Evolutionary conservation across 106 monocot genomes (phyloP).

Genomic region (Dendrobium officinale): DNA sequence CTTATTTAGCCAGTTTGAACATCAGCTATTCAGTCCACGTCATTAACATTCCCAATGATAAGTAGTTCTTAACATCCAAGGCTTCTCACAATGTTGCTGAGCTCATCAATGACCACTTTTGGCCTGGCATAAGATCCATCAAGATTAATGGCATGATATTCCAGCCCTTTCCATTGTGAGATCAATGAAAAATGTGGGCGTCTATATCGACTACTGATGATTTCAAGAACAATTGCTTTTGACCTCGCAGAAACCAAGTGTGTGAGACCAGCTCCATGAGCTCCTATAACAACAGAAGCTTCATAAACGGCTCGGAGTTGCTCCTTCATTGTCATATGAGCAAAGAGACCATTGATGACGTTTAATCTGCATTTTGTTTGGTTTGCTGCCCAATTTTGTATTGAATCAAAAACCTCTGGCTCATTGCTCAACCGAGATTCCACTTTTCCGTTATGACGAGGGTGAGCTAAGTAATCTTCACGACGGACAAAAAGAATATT

Average conservation of each 20-base stretch:
- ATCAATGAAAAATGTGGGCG: constrained; percentile 90
- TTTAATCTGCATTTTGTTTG: constrained; percentile 59
- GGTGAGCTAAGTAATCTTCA: constrained; percentile 94
- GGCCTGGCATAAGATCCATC: constrained; percentile 68
- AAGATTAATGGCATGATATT: constrained; percentile 84
- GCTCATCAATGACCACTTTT: constrained; percentile 42
- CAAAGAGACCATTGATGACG: constrained; percentile 81
- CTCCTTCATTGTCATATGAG: constrained; percentile 82
- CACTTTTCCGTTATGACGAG: constrained; percentile 71
- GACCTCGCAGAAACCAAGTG: constrained; percentile 63
- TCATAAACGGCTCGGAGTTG: constrained; percentile 60
- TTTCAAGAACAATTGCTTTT: constrained; percentile 69
- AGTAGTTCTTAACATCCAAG: constrained; percentile 52
- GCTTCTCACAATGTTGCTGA: constrained; percentile 48
- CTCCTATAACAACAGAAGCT: constrained; percentile 87
- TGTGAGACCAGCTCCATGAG: constrained; percentile 93
- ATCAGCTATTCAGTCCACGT: no score
- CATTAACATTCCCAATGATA: no score
- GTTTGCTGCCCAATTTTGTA: constrained; percentile 52
- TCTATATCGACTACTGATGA: constrained; percentile 72
- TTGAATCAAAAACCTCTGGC: constrained; percentile 58
- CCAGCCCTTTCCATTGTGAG: constrained; percentile 81
- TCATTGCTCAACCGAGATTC: constrained; percentile 87
- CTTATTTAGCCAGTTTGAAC: no score
- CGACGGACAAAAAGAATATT: constrained; percentile 86